Base-by-base conservation (phyloP, 108 stramenopile genomes). In the Schizochytrium sp. region DNA sequence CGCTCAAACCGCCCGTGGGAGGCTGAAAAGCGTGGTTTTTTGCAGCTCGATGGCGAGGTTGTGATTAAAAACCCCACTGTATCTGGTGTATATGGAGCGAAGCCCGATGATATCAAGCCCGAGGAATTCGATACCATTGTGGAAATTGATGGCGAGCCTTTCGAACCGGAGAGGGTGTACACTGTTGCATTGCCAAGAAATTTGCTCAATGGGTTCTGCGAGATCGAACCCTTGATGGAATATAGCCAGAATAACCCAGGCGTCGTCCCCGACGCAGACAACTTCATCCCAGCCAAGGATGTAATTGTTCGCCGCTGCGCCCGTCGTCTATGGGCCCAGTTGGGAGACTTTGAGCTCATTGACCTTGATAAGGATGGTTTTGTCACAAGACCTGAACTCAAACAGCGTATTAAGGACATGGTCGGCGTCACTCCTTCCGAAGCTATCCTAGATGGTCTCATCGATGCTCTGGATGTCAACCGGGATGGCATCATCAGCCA, bases 111-210 rank as follows among this genome's bases (percentile, higher is more conserved):
- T 61, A 3, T 4, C 15, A 42, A 94, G 88, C 72, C 92, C 38
- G 96, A 94, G 61, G 91, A 93, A 7, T 91, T 90, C 49, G 92
- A 89, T 45, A 69, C 76, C 0, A 91, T 91, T 41, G 69, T 56
- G 44, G 56, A 83, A 13, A 72, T 89, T 46, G 83, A 88, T 2
- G 92, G 90, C 56, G 87, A 93, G 69, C 72, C 76, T 7, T 53
- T 93, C 46, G 95, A 94, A 56, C 91, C 95, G 60, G 88, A 93
- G 0, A 83, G 72, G 47, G 2, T 28, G 56, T 94, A 94, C 60
- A 5, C 61, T 4, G 94, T 96, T 3, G 95, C 96, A 5, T 53
- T 96, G 61, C 96, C 96, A 28, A 91, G 95, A 2, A 96, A 96
- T 88, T 89, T 96, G 47, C 57, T 96, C 76, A 93, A 89, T 60